Conservation (phyloP, 1,284 basidiomycete species). For the Amylostereum areolatum region DNA sequence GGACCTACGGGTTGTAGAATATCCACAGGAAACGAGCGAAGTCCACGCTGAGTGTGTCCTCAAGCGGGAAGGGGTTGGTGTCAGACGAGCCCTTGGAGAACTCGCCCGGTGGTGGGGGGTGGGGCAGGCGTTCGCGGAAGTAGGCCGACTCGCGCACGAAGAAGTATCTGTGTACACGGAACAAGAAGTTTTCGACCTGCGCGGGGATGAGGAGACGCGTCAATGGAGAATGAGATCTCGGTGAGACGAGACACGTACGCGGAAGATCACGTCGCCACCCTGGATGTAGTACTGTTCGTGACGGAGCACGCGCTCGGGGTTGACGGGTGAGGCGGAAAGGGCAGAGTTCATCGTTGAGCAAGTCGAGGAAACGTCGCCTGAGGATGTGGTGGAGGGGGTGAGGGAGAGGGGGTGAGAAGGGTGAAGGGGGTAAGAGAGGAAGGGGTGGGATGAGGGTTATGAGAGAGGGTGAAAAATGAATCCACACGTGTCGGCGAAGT, state of each 20-base stretch:
- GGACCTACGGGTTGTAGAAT: constrained; percentile 56
- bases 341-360: constrained; percentile 8
- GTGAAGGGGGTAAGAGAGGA: constrained; percentile 3
- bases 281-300: constrained; percentile 46
- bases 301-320: constrained; percentile 22
- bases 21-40: constrained; percentile 63
- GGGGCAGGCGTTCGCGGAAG: constrained; percentile 41
- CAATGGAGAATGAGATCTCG: background rate
- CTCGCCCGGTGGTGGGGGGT: constrained; percentile 39
- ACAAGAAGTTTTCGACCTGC: constrained; percentile 31
- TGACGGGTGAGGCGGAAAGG: constrained; percentile 4
- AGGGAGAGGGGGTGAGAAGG: background rate
- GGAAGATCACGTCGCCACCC: constrained; percentile 49
- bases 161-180: constrained; percentile 60
- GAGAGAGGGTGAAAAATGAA: constrained; percentile 4
- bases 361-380: constrained; percentile 2
- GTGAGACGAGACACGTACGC: constrained; percentile 15
- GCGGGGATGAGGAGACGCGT: background rate
- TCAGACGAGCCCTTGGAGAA: constrained; percentile 37
- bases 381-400: too few species aligned
- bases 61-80: constrained; percentile 44
- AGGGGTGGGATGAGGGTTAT: constrained; percentile 1
- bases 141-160: constrained; percentile 56
- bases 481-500: constrained; percentile 14
- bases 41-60: constrained; percentile 39